Base-by-base conservation (phyloP, 768 basidiomycete species). In the Lactarius psammicola region DNA sequence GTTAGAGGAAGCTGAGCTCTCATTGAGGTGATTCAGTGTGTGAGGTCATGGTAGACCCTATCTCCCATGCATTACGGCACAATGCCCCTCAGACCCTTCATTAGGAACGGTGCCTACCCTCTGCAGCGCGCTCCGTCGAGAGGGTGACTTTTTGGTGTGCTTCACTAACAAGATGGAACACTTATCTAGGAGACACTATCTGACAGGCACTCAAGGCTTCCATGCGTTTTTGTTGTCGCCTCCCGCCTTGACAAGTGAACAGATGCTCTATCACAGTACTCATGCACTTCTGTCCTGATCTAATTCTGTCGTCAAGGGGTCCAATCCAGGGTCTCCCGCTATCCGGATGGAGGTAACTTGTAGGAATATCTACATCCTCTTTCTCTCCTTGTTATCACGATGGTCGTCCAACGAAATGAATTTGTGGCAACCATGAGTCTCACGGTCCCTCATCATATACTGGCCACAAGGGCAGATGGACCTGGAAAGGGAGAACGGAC, bases 21-120 rank as follows among this genome's bases (percentile, higher is more conserved):
- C 56, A 36, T 59, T n/a, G 57, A 63, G 66, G n/a, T 46, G 62
- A 44, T 61, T 49, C 38, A 42, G 61, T 55, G 28, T 55, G 61
- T 63, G 61, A 67, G 62, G 57, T 59, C 62, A 51, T 51, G 54
- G 44, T 26, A 26, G 64, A 40, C 20, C 38, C 49, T 23, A 49
- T 51, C 20, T n/a, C 40, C 20, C 38, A 28, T 55, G 17, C 62
- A 13, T 67, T 67, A 63, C 57, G 62, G 53, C 57, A 67, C 56
- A 28, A 62, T n/a, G 49, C 31, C 60, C 38, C 36, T 30, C 42
- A 28, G 33, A 44, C 18, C 30, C 56, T 23, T 20, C 20, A 62
- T 26, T 4, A 34, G 60, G 36, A 56, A 51, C 31, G 55, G 65
- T 61, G 59, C 46, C 54, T 57, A 31, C 56, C 28, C 51, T 30